Conservation (phyloP, 768 basidiomycete species). For the Tubosaeta brunneosetosa region DNA sequence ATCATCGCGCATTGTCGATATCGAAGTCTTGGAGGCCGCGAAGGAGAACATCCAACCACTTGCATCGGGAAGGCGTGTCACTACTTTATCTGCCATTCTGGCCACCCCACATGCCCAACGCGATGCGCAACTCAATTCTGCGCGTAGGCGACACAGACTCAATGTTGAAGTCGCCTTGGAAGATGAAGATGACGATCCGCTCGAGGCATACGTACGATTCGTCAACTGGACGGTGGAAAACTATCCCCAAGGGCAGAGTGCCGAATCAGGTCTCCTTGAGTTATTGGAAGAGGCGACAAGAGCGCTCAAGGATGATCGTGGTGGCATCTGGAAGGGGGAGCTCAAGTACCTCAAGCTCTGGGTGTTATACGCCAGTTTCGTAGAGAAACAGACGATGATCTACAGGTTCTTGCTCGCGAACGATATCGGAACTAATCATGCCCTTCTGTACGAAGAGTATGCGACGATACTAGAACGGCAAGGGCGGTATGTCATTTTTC, state of each 20-base stretch:
- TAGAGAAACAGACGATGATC: slow-evolving; percentile 84
- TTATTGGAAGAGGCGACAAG: slow-evolving; percentile 90
- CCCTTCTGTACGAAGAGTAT: slow-evolving; percentile 88
- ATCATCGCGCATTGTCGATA: slow-evolving; percentile 59
- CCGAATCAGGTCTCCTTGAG: slow-evolving; percentile 87
- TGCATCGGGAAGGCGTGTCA: slow-evolving; percentile 72
- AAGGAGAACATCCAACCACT: slow-evolving; percentile 88
- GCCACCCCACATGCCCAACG: slow-evolving; percentile 74
- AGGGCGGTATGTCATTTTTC: slow-evolving; percentile 57
- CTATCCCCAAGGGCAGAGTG: slow-evolving; percentile 88
- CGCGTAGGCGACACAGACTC: slow-evolving; percentile 61
- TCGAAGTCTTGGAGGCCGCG: slow-evolving; percentile 74
- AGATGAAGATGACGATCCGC: slow-evolving; percentile 73
- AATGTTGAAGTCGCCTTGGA: slow-evolving; percentile 69
- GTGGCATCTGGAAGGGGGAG: slow-evolving; percentile 71
- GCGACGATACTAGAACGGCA: slow-evolving; percentile 79
- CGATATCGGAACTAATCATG: slow-evolving; percentile 80
- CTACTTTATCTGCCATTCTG: slow-evolving; percentile 68
- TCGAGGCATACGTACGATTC: slow-evolving; percentile 82
- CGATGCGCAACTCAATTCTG: slow-evolving; percentile 61
- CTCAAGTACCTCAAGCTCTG: slow-evolving; percentile 89
- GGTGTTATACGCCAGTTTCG: slow-evolving; percentile 89
- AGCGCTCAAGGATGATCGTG: slow-evolving; percentile 71
- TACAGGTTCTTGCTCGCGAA: slow-evolving; percentile 88
- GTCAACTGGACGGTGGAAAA: slow-evolving; percentile 92